A percentile compares a stretch with the other conserved stretches of the same genome.
These are phyloP conservation scores for Metschnikowia noctiluminum DNA, from an alignment of 805 yeast species.

Conservation along the genomic window DNA sequence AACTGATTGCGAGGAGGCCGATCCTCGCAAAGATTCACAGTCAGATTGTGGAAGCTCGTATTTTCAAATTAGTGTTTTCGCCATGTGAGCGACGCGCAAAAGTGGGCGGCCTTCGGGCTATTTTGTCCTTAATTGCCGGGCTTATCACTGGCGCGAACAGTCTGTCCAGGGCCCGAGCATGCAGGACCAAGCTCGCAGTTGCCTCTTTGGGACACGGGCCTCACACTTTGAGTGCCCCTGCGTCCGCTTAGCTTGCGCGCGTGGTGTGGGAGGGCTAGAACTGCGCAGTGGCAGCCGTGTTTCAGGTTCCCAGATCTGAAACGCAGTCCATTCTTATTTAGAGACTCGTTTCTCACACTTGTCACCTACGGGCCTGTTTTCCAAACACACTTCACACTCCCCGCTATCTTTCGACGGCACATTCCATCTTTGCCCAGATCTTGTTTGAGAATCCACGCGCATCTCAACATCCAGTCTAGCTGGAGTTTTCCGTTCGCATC, in stretches of 20 bases:
- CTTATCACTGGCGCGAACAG: not conserved
- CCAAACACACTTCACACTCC: not conserved
- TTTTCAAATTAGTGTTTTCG: not conserved
- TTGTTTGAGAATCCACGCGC: not conserved
- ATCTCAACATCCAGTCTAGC: not conserved
- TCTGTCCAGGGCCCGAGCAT: not conserved
- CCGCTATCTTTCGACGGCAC: not conserved
- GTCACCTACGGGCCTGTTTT: not conserved
- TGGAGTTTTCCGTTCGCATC: not conserved
- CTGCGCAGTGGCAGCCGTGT: conserved; percentile 13
- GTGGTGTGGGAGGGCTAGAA: conserved; percentile 8
- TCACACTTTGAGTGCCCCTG: conserved; percentile 13
- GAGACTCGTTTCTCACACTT: conserved; percentile 8
- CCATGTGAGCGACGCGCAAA: not conserved
- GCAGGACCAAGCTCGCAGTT: not conserved
- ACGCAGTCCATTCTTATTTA: conserved; percentile 14
- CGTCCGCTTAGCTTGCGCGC: conserved; percentile 6
- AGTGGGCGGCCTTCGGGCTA: not conserved
- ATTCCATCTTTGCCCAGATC: not conserved
- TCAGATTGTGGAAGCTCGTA: not conserved
- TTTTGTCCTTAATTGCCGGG: not conserved
- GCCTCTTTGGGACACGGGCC: conserved; percentile 1
- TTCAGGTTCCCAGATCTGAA: conserved; percentile 16
- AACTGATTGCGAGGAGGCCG: not conserved
- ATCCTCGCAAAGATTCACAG: not conserved